Evolutionary conservation across 768 basidiomycete species (phyloP).

Genomic region (Naganishia vaughanmartiniae): DNA sequence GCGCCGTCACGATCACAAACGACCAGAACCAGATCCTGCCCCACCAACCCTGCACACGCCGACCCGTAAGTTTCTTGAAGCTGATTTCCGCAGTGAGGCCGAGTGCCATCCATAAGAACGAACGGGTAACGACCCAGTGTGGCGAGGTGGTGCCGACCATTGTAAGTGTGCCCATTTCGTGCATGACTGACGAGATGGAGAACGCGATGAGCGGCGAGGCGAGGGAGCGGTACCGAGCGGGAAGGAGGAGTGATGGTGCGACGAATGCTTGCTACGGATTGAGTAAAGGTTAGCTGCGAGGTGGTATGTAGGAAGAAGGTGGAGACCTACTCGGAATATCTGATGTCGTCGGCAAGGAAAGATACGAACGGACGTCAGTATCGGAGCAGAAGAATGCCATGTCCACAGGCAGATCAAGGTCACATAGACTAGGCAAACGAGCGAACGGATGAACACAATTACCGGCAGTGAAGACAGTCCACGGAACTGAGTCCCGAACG

Average conservation of each 20-base stretch:
- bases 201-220: conserved; percentile 37
- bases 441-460: too few relatives aligned
- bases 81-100: conserved; percentile 41
- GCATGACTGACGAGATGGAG: conserved; percentile 42
- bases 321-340: conserved; percentile 27
- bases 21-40: conserved; percentile 46
- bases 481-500: too few relatives aligned
- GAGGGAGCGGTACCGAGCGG: conserved; percentile 28
- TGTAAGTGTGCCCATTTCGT: conserved; percentile 44
- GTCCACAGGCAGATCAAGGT: too few relatives aligned
- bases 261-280: conserved; percentile 34
- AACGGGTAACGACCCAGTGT: conserved; percentile 31
- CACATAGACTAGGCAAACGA: too few relatives aligned
- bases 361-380: too few relatives aligned
- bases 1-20: conserved; percentile 33
- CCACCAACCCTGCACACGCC: conserved; percentile 38
- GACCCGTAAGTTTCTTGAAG: conserved; percentile 42
- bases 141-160: conserved; percentile 41
- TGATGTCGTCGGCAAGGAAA: background rate
- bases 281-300: background rate
- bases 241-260: conserved; percentile 37
- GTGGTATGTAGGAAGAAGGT: background rate
- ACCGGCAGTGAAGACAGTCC: too few relatives aligned
- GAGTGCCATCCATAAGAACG: conserved; percentile 43
- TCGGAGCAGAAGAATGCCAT: too few relatives aligned